Conservation (phyloP, 176 grass and related monocot genomes). For the Ampelocalamus luodianensis region DNA sequence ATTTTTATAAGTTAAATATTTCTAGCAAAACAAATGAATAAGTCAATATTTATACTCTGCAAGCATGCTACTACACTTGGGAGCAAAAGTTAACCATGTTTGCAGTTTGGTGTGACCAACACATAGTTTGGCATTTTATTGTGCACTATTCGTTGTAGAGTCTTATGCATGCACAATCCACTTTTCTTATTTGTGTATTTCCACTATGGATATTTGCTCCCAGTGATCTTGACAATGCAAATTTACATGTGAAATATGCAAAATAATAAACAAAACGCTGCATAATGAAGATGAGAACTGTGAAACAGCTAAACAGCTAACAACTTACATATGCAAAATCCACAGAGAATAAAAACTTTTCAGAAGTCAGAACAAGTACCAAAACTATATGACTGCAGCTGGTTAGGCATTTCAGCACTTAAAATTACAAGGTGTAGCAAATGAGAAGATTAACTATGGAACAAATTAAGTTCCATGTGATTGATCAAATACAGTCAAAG, state of each 20-base stretch:
- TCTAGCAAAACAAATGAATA: neutral
- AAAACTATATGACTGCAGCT: conserved; percentile 15
- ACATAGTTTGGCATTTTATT: neutral
- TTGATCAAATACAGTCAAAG: neutral
- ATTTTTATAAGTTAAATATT: conserved; percentile 43
- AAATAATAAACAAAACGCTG: neutral
- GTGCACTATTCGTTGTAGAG: conserved; percentile 12
- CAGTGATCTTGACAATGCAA: neutral
- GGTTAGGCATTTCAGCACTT: conserved; percentile 12
- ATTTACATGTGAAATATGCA: conserved; percentile 26
- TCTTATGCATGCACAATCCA: conserved; percentile 14
- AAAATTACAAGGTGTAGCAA: conserved; percentile 15
- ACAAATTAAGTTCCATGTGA: conserved; percentile 19
- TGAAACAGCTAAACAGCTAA: neutral
- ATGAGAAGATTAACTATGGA: conserved; percentile 21
- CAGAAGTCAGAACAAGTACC: neutral
- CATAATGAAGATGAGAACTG: conserved; percentile 15
- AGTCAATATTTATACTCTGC: neutral
- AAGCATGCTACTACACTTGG: neutral
- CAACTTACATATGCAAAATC: neutral
- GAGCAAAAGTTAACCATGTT: conserved; percentile 1
- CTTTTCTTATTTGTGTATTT: conserved; percentile 4
- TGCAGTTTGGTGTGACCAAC: conserved; percentile 27
- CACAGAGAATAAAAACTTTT: conserved; percentile 10
- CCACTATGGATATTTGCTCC: neutral